Percentiles rank a stretch among this genome's conserved stretches.
Evolutionary conservation across 257 asterid genomes (phyloP).

Genomic region (Ilex aquifolium): DNA sequence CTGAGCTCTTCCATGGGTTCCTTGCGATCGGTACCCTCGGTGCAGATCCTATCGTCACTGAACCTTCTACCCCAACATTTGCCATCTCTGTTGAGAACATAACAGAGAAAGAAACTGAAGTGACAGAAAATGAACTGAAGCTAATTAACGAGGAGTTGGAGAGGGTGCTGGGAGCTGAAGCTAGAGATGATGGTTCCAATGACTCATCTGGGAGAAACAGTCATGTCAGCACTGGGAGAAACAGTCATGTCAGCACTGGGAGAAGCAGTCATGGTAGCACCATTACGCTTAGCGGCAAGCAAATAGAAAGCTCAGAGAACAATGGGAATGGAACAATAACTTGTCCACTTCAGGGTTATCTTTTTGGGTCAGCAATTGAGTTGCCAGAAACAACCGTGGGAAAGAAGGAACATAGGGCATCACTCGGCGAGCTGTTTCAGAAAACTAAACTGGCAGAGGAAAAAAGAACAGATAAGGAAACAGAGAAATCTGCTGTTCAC

Average conservation of each 20-base stretch:
- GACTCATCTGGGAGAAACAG: constrained; percentile 80
- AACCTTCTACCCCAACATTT: constrained; percentile 76
- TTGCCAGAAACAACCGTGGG: constrained; percentile 39
- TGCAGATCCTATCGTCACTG: constrained; percentile 35
- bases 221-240: constrained; percentile 66
- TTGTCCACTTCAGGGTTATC: constrained; percentile 85
- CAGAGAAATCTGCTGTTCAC: constrained; percentile 58
- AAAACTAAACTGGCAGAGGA: constrained; percentile 68
- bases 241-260: constrained; percentile 70
- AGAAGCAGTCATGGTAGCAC: constrained; percentile 72
- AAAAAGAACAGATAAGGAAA: constrained; percentile 51
- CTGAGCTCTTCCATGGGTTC: constrained; percentile 89
- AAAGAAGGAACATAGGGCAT: constrained; percentile 66
- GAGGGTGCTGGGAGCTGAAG: constrained; percentile 74
- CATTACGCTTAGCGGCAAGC: constrained; percentile 62
- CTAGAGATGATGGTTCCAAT: constrained; percentile 35
- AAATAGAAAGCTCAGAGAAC: constrained; percentile 42
- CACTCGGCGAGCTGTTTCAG: constrained; percentile 91
- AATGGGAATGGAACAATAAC: constrained; percentile 40
- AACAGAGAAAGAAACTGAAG: constrained; percentile 78
- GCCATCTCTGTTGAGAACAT: constrained; percentile 65
- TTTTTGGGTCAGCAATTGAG: constrained; percentile 69
- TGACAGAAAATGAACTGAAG: constrained; percentile 69
- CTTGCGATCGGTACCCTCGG: constrained; percentile 96
- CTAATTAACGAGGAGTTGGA: constrained; percentile 86